These are phyloP conservation scores for Trypanosoma caninum DNA, from an alignment of 208 protist species.

Conservation along the genomic window DNA sequence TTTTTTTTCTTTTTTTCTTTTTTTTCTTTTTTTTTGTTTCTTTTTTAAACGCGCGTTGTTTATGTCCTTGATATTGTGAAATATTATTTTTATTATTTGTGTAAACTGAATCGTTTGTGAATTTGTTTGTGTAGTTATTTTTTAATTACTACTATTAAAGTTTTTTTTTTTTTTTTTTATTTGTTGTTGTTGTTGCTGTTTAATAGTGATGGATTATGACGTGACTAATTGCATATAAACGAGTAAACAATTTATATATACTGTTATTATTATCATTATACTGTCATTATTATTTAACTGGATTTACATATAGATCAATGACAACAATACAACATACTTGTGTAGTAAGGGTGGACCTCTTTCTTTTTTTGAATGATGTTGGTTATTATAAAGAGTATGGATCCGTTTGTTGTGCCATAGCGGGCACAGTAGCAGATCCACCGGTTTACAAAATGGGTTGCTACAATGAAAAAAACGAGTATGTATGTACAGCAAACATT, in stretches of 20 bases:
- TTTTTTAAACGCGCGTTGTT: background rate
- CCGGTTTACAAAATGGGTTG: constrained; percentile 70
- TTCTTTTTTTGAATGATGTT: constrained; percentile 38
- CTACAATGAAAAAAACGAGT: constrained; percentile 63
- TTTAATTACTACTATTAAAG: no score
- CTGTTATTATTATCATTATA: constrained; percentile 19
- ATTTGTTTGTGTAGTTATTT: background rate
- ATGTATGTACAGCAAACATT: constrained; percentile 66
- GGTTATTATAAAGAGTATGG: constrained; percentile 55
- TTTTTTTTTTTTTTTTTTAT: no score
- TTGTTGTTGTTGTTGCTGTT: no score
- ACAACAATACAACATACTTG: constrained; percentile 36
- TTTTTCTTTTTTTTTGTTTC: constrained; percentile 3
- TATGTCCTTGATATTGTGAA: no score
- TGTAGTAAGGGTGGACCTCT: constrained; percentile 47
- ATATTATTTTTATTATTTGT: background rate
- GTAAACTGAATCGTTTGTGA: background rate
- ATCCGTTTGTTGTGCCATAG: constrained; percentile 50
- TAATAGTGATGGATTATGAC: no score
- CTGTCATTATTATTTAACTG: constrained; percentile 5
- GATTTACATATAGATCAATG: constrained; percentile 9
- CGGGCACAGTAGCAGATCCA: constrained; percentile 34
- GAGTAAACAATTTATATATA: no score
- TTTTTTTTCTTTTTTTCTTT: background rate
- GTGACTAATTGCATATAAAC: no score